Evolutionary conservation across 169 alveolate species (phyloP), one percentile per base, ranked within the genome.

Genomic region (Plasmodium chabaudi): DNA sequence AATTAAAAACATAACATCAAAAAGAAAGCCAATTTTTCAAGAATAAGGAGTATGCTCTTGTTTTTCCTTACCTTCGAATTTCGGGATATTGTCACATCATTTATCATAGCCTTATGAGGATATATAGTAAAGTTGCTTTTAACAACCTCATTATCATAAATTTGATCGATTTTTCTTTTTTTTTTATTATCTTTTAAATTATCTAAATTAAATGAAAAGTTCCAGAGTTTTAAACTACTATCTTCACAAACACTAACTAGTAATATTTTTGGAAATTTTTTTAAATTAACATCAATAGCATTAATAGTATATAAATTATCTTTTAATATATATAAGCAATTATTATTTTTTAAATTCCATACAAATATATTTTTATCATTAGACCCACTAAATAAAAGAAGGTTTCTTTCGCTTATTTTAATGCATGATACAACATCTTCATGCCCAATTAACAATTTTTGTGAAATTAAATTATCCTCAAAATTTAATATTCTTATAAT

Each of bases 211-310:
- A 84, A 19, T 17, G 34, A 27, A 69, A 57, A 84, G 13, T 57
- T 84, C 91, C 91, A 84, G 17, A 84, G 19, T 44, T 70, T 84
- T 25, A 84, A 69, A 84, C 91, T 69, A 51, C 68, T 69, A 17
- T 84, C 91, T 51, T 84, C 91, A 84, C 91, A 84, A 19, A 84
- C 91, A 69, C 91, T 84, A 42, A 84, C 91, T 5, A 84, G 46
- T 23, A 70, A 42, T 23, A 70, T 42, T 9, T 49, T 42, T 17
- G 91, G 91, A 19, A 56, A 84, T 19, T 53, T 42, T n/a, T 59
- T 84, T 21, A 84, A 60, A 59, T 84, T 84, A 5, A 84, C 60
- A 44, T 68, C 91, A n/a, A 84, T 84, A 9, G 91, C 68, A 60
- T 84, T 84, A 51, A 84, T 84, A 23, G 91, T 34, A 57, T 69